These are phyloP conservation scores for Medicago lupulina DNA, from an alignment of 306 rosid genomes.

Conservation along the genomic window DNA sequence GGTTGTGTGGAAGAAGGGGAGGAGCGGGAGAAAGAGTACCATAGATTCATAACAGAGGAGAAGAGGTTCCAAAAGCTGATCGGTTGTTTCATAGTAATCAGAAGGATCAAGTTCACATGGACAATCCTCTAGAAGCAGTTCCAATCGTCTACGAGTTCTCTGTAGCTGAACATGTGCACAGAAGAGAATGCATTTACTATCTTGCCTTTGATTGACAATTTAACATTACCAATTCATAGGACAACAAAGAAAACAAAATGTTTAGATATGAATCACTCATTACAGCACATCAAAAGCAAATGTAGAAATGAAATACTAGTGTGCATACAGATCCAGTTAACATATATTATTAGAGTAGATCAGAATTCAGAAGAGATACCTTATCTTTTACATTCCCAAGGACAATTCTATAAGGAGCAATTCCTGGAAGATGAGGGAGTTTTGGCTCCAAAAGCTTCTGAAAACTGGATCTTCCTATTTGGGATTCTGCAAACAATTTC, in stretches of 20 bases:
- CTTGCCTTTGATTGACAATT: too few relatives aligned
- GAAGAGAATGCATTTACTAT: background rate
- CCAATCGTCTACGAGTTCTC: slow-evolving; percentile 71
- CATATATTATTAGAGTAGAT: slow-evolving; percentile 31
- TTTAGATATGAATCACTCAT: slow-evolving; percentile 14
- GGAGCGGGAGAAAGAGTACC: slow-evolving; percentile 50
- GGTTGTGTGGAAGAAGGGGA: background rate
- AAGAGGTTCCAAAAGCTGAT: slow-evolving; percentile 80
- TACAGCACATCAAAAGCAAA: slow-evolving; percentile 19
- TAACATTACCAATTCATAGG: background rate
- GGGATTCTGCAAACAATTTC: slow-evolving; percentile 69
- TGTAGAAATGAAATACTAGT: slow-evolving; percentile 28
- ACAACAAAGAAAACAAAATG: background rate
- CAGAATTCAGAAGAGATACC: slow-evolving; percentile 52
- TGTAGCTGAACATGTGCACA: slow-evolving; percentile 63
- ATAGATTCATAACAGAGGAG: slow-evolving; percentile 84
- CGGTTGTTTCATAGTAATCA: slow-evolving; percentile 73
- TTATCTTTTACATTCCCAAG: slow-evolving; percentile 79
- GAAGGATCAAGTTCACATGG: slow-evolving; percentile 66
- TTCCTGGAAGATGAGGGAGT: slow-evolving; percentile 63
- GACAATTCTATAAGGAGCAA: slow-evolving; percentile 81
- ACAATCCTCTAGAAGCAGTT: slow-evolving; percentile 81
- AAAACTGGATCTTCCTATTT: slow-evolving; percentile 75
- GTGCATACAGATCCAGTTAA: slow-evolving; percentile 12
- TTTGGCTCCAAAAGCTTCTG: slow-evolving; percentile 89